These are phyloP conservation scores for Dunaliella salina DNA, from an alignment of 163 green algal species.

Conservation along the genomic window DNA sequence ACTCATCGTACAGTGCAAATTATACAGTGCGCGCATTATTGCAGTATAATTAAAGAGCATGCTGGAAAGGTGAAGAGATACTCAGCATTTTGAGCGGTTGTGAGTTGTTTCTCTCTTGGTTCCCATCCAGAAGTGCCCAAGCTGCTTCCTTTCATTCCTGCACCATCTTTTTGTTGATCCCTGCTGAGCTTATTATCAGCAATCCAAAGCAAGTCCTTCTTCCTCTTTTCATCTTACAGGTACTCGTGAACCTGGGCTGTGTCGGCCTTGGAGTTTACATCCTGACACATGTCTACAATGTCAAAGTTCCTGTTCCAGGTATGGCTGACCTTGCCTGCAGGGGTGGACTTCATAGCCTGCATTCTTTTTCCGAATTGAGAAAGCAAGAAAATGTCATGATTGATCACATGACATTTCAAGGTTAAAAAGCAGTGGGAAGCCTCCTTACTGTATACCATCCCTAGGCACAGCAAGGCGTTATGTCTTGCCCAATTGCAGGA, in stretches of 20 bases:
- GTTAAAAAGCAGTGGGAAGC: neutral
- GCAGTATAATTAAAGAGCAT: neutral
- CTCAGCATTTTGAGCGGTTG: neutral
- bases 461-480: no score
- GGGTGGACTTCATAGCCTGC: neutral
- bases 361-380: neutral
- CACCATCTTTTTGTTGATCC: neutral
- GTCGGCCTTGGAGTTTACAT: slow-evolving; percentile 28
- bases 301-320: slow-evolving; percentile 19
- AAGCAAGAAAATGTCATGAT: neutral
- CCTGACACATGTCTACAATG: slow-evolving; percentile 20
- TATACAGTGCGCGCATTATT: neutral
- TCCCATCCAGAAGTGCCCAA: neutral
- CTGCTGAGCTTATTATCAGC: neutral
- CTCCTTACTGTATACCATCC: neutral
- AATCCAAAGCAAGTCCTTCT: neutral
- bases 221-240: neutral
- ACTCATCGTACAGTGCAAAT: no score
- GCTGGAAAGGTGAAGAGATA: neutral
- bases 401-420: neutral
- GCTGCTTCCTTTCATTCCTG: neutral
- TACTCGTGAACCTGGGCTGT: slow-evolving; percentile 22
- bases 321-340: neutral
- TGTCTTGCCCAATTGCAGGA: neutral
- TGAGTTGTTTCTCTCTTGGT: neutral